Evolutionary conservation across 192 early-diverging fungal species (phyloP).

Genomic region (Coemansia sp.): DNA sequence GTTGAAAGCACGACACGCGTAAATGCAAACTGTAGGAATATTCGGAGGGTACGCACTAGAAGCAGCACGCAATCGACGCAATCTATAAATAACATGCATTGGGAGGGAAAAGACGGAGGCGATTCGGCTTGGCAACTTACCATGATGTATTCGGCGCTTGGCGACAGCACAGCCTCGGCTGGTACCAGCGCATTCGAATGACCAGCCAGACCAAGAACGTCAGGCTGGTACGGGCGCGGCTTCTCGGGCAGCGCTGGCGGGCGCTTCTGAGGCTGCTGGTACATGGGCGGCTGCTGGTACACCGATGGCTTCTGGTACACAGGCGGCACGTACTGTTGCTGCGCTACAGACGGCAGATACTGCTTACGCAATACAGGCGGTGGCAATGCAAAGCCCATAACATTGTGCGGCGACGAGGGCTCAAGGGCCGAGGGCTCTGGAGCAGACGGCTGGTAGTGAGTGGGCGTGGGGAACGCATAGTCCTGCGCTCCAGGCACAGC

Average conservation of each 20-base stretch:
- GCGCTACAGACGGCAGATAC: not conserved
- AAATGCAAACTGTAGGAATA: not conserved
- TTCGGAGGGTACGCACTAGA: not conserved
- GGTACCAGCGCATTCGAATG: not conserved
- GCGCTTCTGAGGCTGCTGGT: not conserved
- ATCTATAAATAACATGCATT: slow-evolving; percentile 8
- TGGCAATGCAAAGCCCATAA: slow-evolving; percentile 30
- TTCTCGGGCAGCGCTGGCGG: slow-evolving; percentile 1
- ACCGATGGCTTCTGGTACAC: not conserved
- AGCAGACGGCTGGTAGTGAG: slow-evolving; percentile 19
- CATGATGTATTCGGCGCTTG: slow-evolving; percentile 21
- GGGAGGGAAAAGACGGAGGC: not conserved
- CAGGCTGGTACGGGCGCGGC: slow-evolving; percentile 20
- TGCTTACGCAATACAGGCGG: slow-evolving; percentile 1
- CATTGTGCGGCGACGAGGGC: slow-evolving; percentile 8
- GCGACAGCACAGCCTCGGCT: slow-evolving; percentile 1
- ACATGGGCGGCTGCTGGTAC: not conserved
- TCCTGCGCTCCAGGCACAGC: slow-evolving; percentile 3
- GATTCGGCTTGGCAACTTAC: slow-evolving; percentile 18
- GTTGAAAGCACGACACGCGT: not conserved
- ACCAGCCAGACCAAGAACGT: not conserved
- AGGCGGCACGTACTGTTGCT: not conserved
- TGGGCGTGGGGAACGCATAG: slow-evolving; percentile 35
- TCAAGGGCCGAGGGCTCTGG: slow-evolving; percentile 1
- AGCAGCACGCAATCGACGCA: not conserved